Evolutionary conservation across 2,329 filamentous ascomycete genomes (phyloP).

Genomic region (Fusarium tupiense): DNA sequence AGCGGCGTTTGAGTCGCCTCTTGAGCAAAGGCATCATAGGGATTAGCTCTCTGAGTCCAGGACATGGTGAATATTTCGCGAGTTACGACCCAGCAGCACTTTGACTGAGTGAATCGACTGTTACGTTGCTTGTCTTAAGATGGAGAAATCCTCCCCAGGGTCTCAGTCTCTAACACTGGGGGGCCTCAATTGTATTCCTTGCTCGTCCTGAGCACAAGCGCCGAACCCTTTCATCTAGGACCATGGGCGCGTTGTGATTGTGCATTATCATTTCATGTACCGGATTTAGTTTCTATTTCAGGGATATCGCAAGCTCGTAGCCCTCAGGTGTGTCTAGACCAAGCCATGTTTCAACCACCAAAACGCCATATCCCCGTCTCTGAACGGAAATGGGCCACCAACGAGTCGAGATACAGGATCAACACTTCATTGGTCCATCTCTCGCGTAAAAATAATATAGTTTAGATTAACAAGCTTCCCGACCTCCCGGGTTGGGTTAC

Average conservation of each 20-base stretch:
- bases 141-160: background rate
- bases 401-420: background rate
- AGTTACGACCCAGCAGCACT: background rate
- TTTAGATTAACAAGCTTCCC: conserved; percentile 13
- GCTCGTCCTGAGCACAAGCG: background rate
- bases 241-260: conserved; percentile 2
- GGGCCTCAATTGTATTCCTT: background rate
- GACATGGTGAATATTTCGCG: conserved; percentile 29
- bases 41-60: conserved; percentile 40
- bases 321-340: conserved; percentile 27
- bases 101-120: background rate
- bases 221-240: background rate
- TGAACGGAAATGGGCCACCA: conserved; percentile 16
- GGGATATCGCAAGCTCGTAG: background rate
- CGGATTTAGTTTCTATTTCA: background rate
- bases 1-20: conserved; percentile 36
- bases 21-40: conserved; percentile 40
- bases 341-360: conserved; percentile 34
- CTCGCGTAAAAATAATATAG: background rate
- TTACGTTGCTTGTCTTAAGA: conserved; percentile 9
- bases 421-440: conserved; percentile 1
- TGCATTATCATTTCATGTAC: background rate
- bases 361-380: conserved; percentile 14
- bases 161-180: background rate
- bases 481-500: conserved; percentile 22